Percentiles rank a stretch among this genome's conserved stretches.
Evolutionary conservation across 768 basidiomycete genomes (phyloP).

Genomic region (Pleurotus djamor): DNA sequence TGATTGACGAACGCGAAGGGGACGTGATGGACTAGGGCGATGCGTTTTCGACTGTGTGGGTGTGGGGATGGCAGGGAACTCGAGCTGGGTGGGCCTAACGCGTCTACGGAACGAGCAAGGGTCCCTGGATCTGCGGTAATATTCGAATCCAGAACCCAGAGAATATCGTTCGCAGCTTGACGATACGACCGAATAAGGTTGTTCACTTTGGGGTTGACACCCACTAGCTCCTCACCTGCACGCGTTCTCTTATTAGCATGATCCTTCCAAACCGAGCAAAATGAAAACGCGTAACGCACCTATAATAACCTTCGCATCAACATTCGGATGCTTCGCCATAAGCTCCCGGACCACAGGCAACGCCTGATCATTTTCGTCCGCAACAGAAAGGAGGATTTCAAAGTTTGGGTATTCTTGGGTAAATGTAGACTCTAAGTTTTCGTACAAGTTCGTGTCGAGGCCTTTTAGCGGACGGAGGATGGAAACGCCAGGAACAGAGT

Average conservation of each 20-base stretch:
- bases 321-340: conserved; percentile 72
- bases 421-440: conserved; percentile 94
- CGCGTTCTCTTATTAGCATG: conserved; percentile 1
- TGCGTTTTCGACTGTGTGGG: conserved; percentile 32
- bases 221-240: conserved; percentile 78
- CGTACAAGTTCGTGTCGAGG: conserved; percentile 92
- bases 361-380: conserved; percentile 87
- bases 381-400: conserved; percentile 90
- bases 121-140: conserved; percentile 76
- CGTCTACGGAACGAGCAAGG: conserved; percentile 81
- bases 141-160: conserved; percentile 99
- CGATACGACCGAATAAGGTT: conserved; percentile 87
- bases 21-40: conserved; percentile 93
- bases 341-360: conserved; percentile 80
- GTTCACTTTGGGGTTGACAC: conserved; percentile 97
- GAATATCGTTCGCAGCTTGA: conserved; percentile 79
- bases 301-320: conserved; percentile 71
- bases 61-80: conserved; percentile 19
- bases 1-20: conserved; percentile 83
- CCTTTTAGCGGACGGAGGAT: conserved; percentile 95
- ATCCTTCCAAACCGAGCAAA: not conserved
- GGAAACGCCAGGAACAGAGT: conserved; percentile 79
- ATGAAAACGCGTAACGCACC: conserved; percentile 42
- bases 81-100: conserved; percentile 42
- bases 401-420: conserved; percentile 88